phyloP scores from a whole-genome alignment of 2,329 filamentous ascomycete genomes.

The Cercospora beticola region DNA sequence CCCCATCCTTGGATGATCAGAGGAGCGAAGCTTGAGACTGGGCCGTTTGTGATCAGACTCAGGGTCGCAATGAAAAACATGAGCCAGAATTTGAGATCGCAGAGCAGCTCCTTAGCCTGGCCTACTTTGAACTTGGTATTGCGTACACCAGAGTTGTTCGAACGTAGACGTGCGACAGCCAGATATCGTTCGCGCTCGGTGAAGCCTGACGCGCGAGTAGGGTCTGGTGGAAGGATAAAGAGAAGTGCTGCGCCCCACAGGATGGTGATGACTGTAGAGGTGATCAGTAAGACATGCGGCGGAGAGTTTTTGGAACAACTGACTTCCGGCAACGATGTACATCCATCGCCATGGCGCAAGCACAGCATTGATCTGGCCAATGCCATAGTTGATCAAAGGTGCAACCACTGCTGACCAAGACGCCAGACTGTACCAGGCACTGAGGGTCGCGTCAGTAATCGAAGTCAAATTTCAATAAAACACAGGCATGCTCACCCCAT shows the following conservation, averaged over 20 bases:
- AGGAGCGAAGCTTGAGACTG: conserved; percentile 48
- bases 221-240: conserved; percentile 45
- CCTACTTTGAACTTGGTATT: conserved; percentile 49
- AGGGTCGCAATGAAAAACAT: conserved; percentile 43
- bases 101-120: conserved; percentile 43
- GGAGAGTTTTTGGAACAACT: not conserved
- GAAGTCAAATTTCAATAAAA: not conserved
- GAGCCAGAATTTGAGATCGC: conserved; percentile 44
- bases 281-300: not conserved
- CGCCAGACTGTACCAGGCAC: conserved; percentile 40
- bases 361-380: conserved; percentile 46
- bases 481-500: conserved; percentile 18
- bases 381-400: conserved; percentile 51
- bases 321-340: not conserved
- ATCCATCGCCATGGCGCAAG: conserved; percentile 41
- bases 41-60: conserved; percentile 48
- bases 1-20: conserved; percentile 50
- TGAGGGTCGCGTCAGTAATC: not conserved
- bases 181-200: conserved; percentile 38
- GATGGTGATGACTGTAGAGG: conserved; percentile 39
- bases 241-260: conserved; percentile 43
- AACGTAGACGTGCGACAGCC: conserved; percentile 31
- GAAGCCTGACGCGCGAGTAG: conserved; percentile 45
- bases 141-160: conserved; percentile 36
- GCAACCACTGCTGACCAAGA: conserved; percentile 50